A percentile compares a stretch with the other conserved stretches of the same genome.
Conservation (phyloP, 1,284 basidiomycete species). For the Sphaerobolus stellatus region DNA sequence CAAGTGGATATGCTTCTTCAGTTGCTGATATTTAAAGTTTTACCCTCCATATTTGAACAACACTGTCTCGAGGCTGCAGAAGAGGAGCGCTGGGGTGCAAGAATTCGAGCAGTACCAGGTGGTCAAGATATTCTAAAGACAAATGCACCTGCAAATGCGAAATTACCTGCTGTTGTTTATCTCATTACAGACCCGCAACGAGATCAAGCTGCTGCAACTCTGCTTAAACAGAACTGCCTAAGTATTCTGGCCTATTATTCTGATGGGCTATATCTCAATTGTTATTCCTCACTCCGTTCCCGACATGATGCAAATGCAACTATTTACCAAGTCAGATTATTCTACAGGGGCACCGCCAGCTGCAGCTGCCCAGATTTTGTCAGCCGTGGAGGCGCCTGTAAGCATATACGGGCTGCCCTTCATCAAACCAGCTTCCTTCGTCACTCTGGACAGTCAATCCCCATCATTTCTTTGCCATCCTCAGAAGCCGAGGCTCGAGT, state of each 20-base stretch:
- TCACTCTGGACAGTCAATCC: neutral
- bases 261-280: no score
- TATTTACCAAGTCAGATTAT: constrained; percentile 13
- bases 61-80: no score
- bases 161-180: no score
- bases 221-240: no score
- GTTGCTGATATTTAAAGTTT: neutral
- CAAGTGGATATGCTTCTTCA: constrained; percentile 27
- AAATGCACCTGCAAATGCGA: no score
- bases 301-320: neutral
- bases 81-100: no score
- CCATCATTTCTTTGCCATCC: neutral
- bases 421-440: neutral
- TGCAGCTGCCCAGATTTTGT: constrained; percentile 30
- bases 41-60: neutral
- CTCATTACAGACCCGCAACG: no score
- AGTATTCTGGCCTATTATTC: no score
- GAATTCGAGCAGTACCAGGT: no score
- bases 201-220: no score
- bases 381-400: constrained; percentile 29
- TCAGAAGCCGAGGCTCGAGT: neutral
- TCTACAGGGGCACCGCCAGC: constrained; percentile 5
- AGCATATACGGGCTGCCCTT: constrained; percentile 28
- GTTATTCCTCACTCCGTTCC: no score
- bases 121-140: no score